Percentiles rank a stretch among this genome's conserved stretches.
These are phyloP conservation scores for Fusarium albidum DNA, from an alignment of 2,329 filamentous ascomycete genomes.

Conservation along the genomic window DNA sequence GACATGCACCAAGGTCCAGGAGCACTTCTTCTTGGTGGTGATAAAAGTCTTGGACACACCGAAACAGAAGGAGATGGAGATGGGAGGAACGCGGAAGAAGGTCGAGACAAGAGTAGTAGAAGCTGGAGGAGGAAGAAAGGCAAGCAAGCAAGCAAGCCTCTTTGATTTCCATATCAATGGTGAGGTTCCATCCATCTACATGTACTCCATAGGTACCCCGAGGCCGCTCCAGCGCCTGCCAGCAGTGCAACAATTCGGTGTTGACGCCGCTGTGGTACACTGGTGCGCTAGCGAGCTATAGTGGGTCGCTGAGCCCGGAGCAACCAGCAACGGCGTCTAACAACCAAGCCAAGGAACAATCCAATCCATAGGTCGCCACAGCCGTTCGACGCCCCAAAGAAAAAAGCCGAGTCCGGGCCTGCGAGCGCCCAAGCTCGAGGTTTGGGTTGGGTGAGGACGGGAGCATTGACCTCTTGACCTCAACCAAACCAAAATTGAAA, in stretches of 20 bases:
- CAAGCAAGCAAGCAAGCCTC: conserved; percentile 14
- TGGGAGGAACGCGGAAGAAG: neutral
- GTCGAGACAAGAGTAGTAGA: neutral
- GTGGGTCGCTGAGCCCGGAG: conserved; percentile 34
- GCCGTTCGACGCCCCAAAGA: conserved; percentile 20
- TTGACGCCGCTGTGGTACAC: conserved; percentile 28
- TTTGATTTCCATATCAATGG: neutral
- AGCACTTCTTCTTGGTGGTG: conserved; percentile 16
- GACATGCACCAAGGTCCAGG: conserved; percentile 5
- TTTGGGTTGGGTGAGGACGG: no score
- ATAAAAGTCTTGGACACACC: conserved; percentile 17
- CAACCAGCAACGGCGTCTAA: conserved; percentile 42
- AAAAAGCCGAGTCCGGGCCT: neutral
- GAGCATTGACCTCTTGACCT: neutral
- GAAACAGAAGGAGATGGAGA: conserved; percentile 11
- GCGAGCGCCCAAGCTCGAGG: conserved; percentile 2
- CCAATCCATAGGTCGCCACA: conserved; percentile 20
- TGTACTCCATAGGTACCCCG: conserved; percentile 32
- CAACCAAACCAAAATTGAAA: conserved; percentile 1
- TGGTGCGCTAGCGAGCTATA: conserved; percentile 36
- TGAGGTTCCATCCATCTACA: conserved; percentile 21
- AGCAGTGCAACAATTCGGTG: conserved; percentile 15
- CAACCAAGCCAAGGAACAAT: conserved; percentile 34
- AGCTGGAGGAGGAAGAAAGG: neutral
- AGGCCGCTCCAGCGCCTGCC: conserved; percentile 14